phyloP scores from a whole-genome alignment of 192 early-diverging fungal species.

The Coemansia sp. region DNA sequence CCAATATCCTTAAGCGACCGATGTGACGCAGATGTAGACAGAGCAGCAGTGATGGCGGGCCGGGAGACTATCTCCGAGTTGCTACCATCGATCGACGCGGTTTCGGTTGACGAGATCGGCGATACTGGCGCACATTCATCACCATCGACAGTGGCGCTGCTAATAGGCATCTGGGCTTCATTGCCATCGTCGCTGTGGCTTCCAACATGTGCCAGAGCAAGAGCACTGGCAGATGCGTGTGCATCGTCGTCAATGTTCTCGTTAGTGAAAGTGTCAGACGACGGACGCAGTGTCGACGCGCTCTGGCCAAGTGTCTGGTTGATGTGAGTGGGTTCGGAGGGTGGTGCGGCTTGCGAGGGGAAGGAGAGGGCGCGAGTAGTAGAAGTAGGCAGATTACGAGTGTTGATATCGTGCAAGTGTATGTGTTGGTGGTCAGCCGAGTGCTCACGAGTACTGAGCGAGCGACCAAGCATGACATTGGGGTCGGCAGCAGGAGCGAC shows the following conservation, averaged over 20 bases:
- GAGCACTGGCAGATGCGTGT: not conserved
- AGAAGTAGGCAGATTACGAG: not conserved
- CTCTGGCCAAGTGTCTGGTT: slow-evolving; percentile 39
- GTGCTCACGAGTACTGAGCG: slow-evolving; percentile 2
- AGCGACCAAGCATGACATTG: slow-evolving; percentile 14
- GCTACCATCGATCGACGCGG: slow-evolving; percentile 30
- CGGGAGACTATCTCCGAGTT: slow-evolving; percentile 11
- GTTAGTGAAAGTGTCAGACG: slow-evolving; percentile 43
- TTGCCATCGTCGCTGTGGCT: not conserved
- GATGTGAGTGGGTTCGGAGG: slow-evolving; percentile 9
- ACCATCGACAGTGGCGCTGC: slow-evolving; percentile 5
- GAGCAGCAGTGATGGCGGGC: slow-evolving; percentile 15
- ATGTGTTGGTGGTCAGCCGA: not conserved
- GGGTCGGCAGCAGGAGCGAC: slow-evolving; percentile 12
- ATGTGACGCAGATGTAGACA: slow-evolving; percentile 22
- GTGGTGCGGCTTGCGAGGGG: slow-evolving; percentile 6
- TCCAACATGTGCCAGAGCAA: not conserved
- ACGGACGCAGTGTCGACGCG: slow-evolving; percentile 44
- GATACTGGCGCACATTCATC: slow-evolving; percentile 18
- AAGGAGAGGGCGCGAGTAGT: slow-evolving; percentile 4
- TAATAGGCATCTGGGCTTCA: not conserved
- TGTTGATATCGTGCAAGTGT: slow-evolving; percentile 11
- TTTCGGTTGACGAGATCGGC: slow-evolving; percentile 30
- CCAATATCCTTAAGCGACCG: slow-evolving; percentile 35
- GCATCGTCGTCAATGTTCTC: slow-evolving; percentile 14